Evolutionary conservation across 208 protist genomes (phyloP), one percentile per base, ranked within the genome.

Genomic region (Wallacemonas sp.): DNA sequence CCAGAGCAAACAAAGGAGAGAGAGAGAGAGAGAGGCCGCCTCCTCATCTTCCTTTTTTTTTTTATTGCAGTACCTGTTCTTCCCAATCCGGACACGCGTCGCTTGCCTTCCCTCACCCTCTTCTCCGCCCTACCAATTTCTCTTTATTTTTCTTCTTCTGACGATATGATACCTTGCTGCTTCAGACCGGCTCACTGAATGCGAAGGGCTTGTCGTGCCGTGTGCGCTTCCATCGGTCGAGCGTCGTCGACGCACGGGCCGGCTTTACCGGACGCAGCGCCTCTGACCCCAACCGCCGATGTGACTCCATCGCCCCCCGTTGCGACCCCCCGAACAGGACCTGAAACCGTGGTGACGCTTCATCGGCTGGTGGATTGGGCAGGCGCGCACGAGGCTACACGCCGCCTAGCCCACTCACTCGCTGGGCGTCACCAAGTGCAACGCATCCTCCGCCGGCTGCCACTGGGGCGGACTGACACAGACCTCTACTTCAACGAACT

Each of bases 401-500:
- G 50, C 50, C 10, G 15, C 29, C 5, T 9, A 19, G 13, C 37
- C 68, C n/a, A n/a, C n/a, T 0, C 54, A 42, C 12, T 62, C 39
- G 29, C 34, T 15, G 21, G 9, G 10, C 50, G 63, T 15, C 42
- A 81, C 36, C 76, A 79, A 8, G 17, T 71, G 12, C 77, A 81
- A 45, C 76, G 81, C 2, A 50, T 81, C 32, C 58, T 87, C 38
- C 81, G 81, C 0, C 81, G 81, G 0, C 45, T 87, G 13, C 80
- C 80, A 1, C 58, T 87, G 1, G 76, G 76, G 10, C 1, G 6
- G 0, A 72, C 76, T 0, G 36, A 30, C 27, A 22, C 8, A 12
- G 32, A 69, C n/a, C 68, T 83, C 17, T 64, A 73, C 50, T 71
- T 68, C 62, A 87, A 83, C 36, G 80, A 87, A 42, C 30, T 87